These are phyloP conservation scores for Oldenlandia corymbosa DNA, from an alignment of 257 asterid genomes.

Conservation along the genomic window DNA sequence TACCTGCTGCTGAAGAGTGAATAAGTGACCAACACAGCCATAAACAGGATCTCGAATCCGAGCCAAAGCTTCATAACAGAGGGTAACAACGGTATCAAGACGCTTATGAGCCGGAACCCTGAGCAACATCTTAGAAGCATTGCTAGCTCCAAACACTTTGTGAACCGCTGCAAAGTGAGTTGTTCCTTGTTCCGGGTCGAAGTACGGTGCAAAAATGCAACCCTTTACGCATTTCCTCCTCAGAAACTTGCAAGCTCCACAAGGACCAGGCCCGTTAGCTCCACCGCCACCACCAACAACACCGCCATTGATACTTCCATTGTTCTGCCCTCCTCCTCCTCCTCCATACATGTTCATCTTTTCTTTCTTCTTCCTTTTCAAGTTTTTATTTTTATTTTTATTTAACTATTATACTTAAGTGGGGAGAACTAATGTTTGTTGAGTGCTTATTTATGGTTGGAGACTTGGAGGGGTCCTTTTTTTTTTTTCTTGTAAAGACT, in stretches of 20 bases:
- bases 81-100: conserved; percentile 32
- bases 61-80: conserved; percentile 37
- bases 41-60: conserved; percentile 42
- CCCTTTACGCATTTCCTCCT: conserved; percentile 36
- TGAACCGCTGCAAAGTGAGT: conserved; percentile 40
- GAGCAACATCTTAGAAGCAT: conserved; percentile 31
- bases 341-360: conserved; percentile 20
- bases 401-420: too few species aligned
- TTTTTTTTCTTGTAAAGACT: too few species aligned
- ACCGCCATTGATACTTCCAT: too few species aligned
- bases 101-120: conserved; percentile 30
- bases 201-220: conserved; percentile 42
- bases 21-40: conserved; percentile 35
- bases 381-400: too few species aligned
- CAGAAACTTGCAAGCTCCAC: conserved; percentile 44
- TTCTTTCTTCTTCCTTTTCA: not conserved
- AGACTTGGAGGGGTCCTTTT: too few species aligned
- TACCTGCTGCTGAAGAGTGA: conserved; percentile 39
- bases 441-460: not conserved
- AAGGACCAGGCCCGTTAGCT: too few species aligned
- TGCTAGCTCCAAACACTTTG: conserved; percentile 43
- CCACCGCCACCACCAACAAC: conserved; percentile 14
- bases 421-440: too few species aligned
- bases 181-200: conserved; percentile 34
- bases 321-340: too few species aligned